Base-by-base conservation (phyloP, 2,329 filamentous ascomycete genomes). In the Stachybotrys chartarum region DNA sequence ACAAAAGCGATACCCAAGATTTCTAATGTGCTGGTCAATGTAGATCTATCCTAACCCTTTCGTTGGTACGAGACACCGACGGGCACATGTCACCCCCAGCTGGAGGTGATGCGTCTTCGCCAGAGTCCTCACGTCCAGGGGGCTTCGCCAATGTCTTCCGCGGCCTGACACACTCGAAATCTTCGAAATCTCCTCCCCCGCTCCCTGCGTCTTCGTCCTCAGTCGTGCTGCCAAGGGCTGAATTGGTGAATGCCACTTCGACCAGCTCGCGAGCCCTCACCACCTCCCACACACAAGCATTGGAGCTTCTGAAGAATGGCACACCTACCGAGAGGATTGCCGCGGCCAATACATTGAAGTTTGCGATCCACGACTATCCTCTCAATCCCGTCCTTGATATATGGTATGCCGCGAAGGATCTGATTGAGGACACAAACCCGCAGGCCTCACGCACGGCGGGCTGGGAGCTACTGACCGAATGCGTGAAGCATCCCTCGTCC, bases 381-480 rank as follows among this genome's bases (percentile, higher is more conserved):
- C 70, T 86, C 31, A 80, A 78, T 56, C 78, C 80, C 6, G 78
- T 84, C 12, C 72, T 82, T 51, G 80, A 83, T 50, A 84, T 88
- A 55, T 88, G 85, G 83, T 79, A 83, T 59, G 82, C 83, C 14
- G 83, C 78, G 50, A 85, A 84, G 65, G 84, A 88, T 62, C 72
- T 88, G 56, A 83, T 88, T 56, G 77, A 85, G 31, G 70, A 78
- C 7, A 68, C 72, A 24, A 85, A 86, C 54, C 69, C 82, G n/a
- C 66, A 66, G 5, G 68, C 76, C 31, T 78, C 79, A 59, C 79
- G 86, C 30, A 70, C 72, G 51, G 79, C 81, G n/a, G 86, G 84
- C 17, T 88, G 85, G 79, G 81, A 83, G 60, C 77, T 89, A 11
- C 70, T 89, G 48, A 81, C 79, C 30, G 83, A 85, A 63, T 88